Percentiles rank a stretch among this genome's conserved stretches.
Conservation (phyloP, 352 stramenopile genomes). For the Globisporangium camurandrum region DNA sequence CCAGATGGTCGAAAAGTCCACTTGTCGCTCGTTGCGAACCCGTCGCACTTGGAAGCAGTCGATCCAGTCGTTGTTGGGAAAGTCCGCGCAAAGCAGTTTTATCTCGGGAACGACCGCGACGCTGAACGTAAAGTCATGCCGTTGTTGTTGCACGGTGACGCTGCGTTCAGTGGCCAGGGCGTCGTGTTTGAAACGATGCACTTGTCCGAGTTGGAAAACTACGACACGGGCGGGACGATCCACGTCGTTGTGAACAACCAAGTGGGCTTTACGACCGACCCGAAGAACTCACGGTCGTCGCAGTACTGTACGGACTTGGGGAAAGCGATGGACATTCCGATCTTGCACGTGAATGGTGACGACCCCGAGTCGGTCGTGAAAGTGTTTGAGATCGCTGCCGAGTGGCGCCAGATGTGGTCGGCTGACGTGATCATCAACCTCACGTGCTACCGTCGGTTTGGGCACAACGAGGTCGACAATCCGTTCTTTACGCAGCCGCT, state of each 20-base stretch:
- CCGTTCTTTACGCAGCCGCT: conserved; percentile 97
- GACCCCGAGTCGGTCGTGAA: conserved; percentile 88
- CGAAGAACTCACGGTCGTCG: conserved; percentile 90
- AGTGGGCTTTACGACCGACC: conserved; percentile 96
- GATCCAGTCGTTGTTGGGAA: conserved; percentile 95
- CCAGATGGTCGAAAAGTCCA: conserved; percentile 92
- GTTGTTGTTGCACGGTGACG: conserved; percentile 96
- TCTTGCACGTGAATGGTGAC: conserved; percentile 93
- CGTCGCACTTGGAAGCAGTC: conserved; percentile 96
- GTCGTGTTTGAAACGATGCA: conserved; percentile 99
- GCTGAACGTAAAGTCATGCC: conserved; percentile 88
- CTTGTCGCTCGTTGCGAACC: conserved; percentile 95
- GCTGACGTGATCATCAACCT: conserved; percentile 97
- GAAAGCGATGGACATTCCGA: conserved; percentile 94
- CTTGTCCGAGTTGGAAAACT: conserved; percentile 88
- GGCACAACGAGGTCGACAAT: conserved; percentile 98
- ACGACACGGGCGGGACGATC: conserved; percentile 94
- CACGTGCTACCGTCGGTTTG: conserved; percentile 95
- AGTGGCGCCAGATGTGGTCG: conserved; percentile 69
- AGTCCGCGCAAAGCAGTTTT: conserved; percentile 94
- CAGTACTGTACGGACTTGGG: conserved; percentile 95
- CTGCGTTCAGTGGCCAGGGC: conserved; percentile 93
- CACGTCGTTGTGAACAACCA: conserved; percentile 99
- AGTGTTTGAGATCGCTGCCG: conserved; percentile 86
- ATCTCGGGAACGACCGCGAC: conserved; percentile 87